Evolutionary conservation across 2,329 filamentous ascomycete species (phyloP).

Genomic region (Neopestalotiopsis rosae): DNA sequence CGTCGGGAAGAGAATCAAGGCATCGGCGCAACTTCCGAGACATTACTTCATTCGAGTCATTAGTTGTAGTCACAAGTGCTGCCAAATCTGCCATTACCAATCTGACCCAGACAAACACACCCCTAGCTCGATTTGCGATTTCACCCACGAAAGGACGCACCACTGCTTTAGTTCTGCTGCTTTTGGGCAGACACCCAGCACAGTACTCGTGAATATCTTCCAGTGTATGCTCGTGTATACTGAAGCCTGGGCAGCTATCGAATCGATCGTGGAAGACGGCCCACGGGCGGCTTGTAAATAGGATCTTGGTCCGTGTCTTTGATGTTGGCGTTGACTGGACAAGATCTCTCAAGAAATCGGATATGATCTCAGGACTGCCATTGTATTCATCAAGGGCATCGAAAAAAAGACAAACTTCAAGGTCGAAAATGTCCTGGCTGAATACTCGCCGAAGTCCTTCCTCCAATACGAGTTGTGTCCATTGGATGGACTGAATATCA

Average conservation of each 20-base stretch:
- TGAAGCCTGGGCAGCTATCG: constrained; percentile 13
- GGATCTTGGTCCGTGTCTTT: constrained; percentile 19
- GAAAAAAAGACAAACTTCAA: constrained; percentile 23
- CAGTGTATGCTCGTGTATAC: constrained; percentile 24
- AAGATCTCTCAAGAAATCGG: constrained; percentile 18
- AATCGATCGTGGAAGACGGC: constrained; percentile 19
- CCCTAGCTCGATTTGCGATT: constrained; percentile 20
- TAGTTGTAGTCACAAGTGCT: neutral
- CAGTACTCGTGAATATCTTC: constrained; percentile 26
- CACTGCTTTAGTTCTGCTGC: neutral
- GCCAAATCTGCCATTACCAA: constrained; percentile 12
- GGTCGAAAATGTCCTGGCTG: neutral
- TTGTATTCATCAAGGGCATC: constrained; percentile 27
- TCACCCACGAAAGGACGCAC: constrained; percentile 13
- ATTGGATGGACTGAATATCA: too few species aligned
- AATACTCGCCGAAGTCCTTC: neutral
- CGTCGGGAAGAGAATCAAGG: neutral
- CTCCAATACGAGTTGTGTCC: neutral
- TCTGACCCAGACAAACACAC: constrained; percentile 26
- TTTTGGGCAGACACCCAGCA: constrained; percentile 9
- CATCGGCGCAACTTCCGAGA: constrained; percentile 4
- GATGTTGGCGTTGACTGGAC: neutral
- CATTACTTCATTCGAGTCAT: constrained; percentile 22
- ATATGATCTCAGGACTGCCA: constrained; percentile 20
- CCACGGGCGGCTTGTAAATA: constrained; percentile 25